A percentile compares a stretch with the other conserved stretches of the same genome.
Conservation (phyloP, 2,329 filamentous ascomycete genomes). For the Teratosphaeria pseudoeucalypti region DNA sequence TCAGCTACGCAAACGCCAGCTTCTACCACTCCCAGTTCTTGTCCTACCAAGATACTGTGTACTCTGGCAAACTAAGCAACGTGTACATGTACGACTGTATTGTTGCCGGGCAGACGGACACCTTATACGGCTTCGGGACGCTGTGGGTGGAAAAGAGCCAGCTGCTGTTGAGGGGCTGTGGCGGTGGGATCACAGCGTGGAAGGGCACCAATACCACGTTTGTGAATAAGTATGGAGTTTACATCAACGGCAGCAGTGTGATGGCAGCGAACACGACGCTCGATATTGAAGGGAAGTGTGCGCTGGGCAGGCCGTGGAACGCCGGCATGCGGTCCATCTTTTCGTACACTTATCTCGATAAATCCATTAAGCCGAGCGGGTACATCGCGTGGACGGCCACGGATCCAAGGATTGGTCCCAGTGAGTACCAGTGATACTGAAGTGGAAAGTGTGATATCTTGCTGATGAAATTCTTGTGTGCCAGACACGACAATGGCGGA, state of each 20-base stretch:
- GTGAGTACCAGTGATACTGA: conserved; percentile 6
- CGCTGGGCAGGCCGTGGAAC: conserved; percentile 55
- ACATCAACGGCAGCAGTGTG: conserved; percentile 48
- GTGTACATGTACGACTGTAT: conserved; percentile 52
- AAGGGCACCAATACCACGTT: conserved; percentile 58
- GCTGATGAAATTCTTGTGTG: neutral
- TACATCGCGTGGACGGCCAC: conserved; percentile 45
- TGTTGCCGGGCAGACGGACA: conserved; percentile 57
- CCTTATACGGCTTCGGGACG: conserved; percentile 48
- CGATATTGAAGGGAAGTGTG: conserved; percentile 38
- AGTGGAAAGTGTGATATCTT: neutral
- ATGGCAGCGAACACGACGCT: conserved; percentile 44
- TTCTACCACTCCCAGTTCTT: conserved; percentile 59
- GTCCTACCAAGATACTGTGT: conserved; percentile 60
- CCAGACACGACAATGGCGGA: conserved; percentile 46
- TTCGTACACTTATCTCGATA: conserved; percentile 45
- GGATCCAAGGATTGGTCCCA: conserved; percentile 29
- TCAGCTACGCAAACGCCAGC: conserved; percentile 53
- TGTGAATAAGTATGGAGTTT: conserved; percentile 56
- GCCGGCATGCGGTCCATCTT: conserved; percentile 48
- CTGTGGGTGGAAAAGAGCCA: conserved; percentile 48
- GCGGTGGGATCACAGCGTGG: conserved; percentile 60
- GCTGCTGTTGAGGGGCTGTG: conserved; percentile 49
- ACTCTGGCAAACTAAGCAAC: conserved; percentile 56
- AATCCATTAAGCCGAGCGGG: conserved; percentile 41